phyloP scores from a whole-genome alignment of 352 stramenopile species.

The Pythium aquatile region DNA sequence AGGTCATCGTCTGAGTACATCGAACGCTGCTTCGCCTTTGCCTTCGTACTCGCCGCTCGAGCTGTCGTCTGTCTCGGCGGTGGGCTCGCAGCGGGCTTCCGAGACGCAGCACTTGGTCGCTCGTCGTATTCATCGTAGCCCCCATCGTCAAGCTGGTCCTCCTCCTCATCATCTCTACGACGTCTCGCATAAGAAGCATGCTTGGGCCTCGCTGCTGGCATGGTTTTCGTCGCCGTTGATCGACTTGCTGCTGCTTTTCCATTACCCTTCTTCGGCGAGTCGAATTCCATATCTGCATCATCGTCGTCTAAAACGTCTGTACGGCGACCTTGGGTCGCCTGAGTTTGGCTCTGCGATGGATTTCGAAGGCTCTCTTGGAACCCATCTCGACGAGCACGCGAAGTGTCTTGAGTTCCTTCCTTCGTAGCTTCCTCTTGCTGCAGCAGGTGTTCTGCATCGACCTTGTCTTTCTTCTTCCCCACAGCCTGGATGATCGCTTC shows the following conservation, averaged over 20 bases:
- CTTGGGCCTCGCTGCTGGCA: background rate
- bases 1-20: constrained; percentile 47
- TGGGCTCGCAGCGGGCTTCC: constrained; percentile 3
- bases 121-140: constrained; percentile 6
- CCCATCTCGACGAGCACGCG: constrained; percentile 5
- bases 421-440: constrained; percentile 46
- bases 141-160: constrained; percentile 7
- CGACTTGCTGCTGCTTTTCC: background rate
- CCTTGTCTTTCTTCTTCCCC: constrained; percentile 63
- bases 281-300: constrained; percentile 28
- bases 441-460: constrained; percentile 49
- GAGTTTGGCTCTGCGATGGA: constrained; percentile 18
- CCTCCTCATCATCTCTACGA: constrained; percentile 20
- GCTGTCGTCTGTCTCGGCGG: constrained; percentile 23
- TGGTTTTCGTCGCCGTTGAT: background rate
- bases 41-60: constrained; percentile 32
- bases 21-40: constrained; percentile 23
- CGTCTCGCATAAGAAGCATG: constrained; percentile 3
- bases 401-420: constrained; percentile 16
- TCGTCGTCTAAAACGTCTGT: constrained; percentile 19
- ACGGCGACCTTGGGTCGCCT: constrained; percentile 15
- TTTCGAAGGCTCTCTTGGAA: constrained; percentile 15
- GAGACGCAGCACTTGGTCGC: constrained; percentile 5
- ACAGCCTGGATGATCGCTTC: constrained; percentile 65
- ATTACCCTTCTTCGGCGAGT: constrained; percentile 5